Evolutionary conservation across 352 stramenopile species (phyloP), one percentile per base, ranked within the genome.

Genomic region (Phytophthora sp.): DNA sequence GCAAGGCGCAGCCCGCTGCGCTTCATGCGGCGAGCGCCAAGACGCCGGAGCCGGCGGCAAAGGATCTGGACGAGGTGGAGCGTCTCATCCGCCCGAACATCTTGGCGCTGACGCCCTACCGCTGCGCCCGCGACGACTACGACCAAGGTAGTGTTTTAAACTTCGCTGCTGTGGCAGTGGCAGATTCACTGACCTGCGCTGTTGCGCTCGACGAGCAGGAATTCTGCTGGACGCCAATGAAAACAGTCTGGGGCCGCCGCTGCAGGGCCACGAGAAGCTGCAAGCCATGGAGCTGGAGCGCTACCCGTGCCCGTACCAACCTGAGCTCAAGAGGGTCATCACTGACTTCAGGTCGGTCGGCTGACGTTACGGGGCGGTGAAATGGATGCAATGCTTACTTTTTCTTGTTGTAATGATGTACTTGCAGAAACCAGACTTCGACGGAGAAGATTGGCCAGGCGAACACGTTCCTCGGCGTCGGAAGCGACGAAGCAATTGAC

Each of bases 201-300:
- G 9, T 10, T 59, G 27, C 21, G 15, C 4, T 58, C 31, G 4
- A 26, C 5, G 7, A 41, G 37, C 30, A 93, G 96, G 96, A 20
- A 93, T 99, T 50, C 71, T 99, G 24, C 80, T 99, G 57, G 97
- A 99, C 77, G 97, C 97, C 44, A 99, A 99, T 59, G 97, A 99
- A 79, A 99, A 99, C 80, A 98, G 94, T 48, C 85, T 98, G 24
- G 97, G 97, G 0, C 92, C 97, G 12, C 85, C 95, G 1, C 67
- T 97, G 23, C 75, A 82, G 17, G 85, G 84, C 30, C 77, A 89
- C 41, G 69, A 97, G 37, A 64, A 88, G 51, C 69, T 93, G 4
- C 79, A 87, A 42, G 67, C 70, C 42, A 84, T 88, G 50, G 58
- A 88, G 34, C 74, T 99, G 21, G 96, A 99, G 72, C 90, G 97